Base-by-base conservation (phyloP, 768 basidiomycete genomes). In the Leucosporidium yakuticum region DNA sequence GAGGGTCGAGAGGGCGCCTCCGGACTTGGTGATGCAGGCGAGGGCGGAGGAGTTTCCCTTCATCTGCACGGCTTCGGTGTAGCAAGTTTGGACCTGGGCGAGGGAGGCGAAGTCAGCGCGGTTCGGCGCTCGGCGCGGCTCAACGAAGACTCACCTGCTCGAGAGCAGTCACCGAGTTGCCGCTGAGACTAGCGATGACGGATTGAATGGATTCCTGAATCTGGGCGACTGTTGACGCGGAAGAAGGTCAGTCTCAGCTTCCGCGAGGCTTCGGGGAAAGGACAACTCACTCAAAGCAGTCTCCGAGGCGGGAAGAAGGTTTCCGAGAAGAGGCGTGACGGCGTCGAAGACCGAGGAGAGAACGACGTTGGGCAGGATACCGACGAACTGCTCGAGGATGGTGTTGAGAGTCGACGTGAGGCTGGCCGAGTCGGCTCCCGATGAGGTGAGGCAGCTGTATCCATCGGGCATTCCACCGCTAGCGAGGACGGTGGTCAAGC, bases 311-410 rank as follows among this genome's bases (percentile, higher is more conserved):
- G 74, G 74, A 8, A 75, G 74, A n/a, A 75, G 68, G 27, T 55
- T 64, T 9, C 63, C 50, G 34, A 75, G 69, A n/a, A 73, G 64
- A 0, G 74, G 72, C 11, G 65, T 69, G 58, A 75, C 69, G 1
- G 74, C 65, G 59, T 71, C 68, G 57, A 73, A 73, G 51, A 73
- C 55, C 21, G 62, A 31, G 27, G 64, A 49, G 58, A 75, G 68
- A 64, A 75, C 69, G 62, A 47, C 67, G 69, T 73, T 73, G 19
- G 74, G 74, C 19, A 75, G 63, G 54, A 75, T 75, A 47, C 74
- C 74, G 23, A 69, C 63, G 68, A 75, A 73, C 57, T 75, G 74
- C 61, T 73, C 69, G 23, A 73, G 67, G 32, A 70, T 69, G 20
- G 68, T 71, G 71, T 71, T 71, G 39, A 71, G 64, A 12, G 71